Conservation (phyloP, 768 basidiomycete genomes). For the Auricularia sp. region DNA sequence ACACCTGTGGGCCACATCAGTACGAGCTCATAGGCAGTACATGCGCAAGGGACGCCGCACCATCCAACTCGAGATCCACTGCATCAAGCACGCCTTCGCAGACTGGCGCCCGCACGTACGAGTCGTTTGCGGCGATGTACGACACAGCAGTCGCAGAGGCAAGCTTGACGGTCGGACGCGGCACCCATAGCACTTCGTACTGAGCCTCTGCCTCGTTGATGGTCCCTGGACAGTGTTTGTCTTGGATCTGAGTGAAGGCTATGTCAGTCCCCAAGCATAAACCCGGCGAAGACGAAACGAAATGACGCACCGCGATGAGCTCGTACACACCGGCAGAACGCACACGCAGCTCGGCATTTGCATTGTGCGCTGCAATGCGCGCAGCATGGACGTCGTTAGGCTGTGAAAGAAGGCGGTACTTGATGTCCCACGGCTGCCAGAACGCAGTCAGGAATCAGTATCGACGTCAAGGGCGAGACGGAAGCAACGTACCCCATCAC, state of each 20-base stretch:
- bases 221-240: conserved; percentile 76
- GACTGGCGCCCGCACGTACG: conserved; percentile 63
- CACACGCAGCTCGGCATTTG: conserved; percentile 69
- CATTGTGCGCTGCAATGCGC: conserved; percentile 32
- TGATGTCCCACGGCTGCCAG: conserved; percentile 76
- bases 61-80: conserved; percentile 75
- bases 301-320: conserved; percentile 47
- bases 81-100: conserved; percentile 77
- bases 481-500: conserved; percentile 59
- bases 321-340: conserved; percentile 68
- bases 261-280: conserved; percentile 4
- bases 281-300: background rate
- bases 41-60: conserved; percentile 26
- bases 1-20: conserved; percentile 40
- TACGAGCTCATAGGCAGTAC: background rate
- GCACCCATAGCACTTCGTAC: conserved; percentile 71
- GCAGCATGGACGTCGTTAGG: conserved; percentile 32
- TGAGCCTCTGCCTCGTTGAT: conserved; percentile 49
- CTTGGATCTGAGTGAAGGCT: conserved; percentile 47
- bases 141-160: conserved; percentile 45
- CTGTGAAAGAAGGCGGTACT: conserved; percentile 49
- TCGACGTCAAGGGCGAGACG: conserved; percentile 6
- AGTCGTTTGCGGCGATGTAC: conserved; percentile 58
- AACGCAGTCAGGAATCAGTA: background rate
- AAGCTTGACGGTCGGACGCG: conserved; percentile 64